Conservation (phyloP, 169 alveolate species). For the Eimeria necatrix region DNA sequence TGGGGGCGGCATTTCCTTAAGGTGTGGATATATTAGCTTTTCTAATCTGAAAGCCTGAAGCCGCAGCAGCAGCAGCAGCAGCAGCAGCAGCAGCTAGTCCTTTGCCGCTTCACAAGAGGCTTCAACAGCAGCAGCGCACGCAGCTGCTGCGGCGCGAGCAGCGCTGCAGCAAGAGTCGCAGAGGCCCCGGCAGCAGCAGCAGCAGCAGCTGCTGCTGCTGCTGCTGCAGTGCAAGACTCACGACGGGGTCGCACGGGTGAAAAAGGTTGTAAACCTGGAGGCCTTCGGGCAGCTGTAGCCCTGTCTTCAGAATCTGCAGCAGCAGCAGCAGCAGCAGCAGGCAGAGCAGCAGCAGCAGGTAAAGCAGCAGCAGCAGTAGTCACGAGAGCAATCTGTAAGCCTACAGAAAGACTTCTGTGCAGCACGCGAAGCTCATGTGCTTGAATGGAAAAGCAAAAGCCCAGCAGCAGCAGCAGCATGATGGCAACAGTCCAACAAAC, state of each 20-base stretch:
- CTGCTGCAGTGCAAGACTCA: conserved; percentile 15
- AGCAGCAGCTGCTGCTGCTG: not conserved
- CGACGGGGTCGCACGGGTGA: conserved; percentile 86
- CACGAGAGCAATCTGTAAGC: not conserved
- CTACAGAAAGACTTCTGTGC: not conserved
- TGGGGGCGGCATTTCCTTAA: conserved; percentile 62
- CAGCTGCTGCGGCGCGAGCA: too few relatives aligned
- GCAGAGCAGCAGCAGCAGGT: conserved; percentile 8
- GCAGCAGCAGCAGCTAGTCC: too few relatives aligned
- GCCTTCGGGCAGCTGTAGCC: conserved; percentile 66
- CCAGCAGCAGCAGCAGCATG: not conserved
- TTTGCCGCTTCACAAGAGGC: not conserved
- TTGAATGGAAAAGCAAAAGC: not conserved
- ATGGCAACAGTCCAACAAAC: not conserved
- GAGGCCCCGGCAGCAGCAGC: conserved; percentile 2
- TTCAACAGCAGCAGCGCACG: too few relatives aligned
- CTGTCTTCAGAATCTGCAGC: conserved; percentile 61
- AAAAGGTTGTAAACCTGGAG: conserved; percentile 83
- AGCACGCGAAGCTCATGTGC: not conserved
- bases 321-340: conserved; percentile 36
- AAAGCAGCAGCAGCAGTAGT: not conserved
- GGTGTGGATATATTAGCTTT: conserved; percentile 43
- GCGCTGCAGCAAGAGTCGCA: not conserved
- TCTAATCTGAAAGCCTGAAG: conserved; percentile 73
- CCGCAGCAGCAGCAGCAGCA: too few relatives aligned